Percentiles rank a stretch among this genome's conserved stretches.
Evolutionary conservation across 208 protist genomes (phyloP).

Genomic region (Trypanosoma avium): DNA sequence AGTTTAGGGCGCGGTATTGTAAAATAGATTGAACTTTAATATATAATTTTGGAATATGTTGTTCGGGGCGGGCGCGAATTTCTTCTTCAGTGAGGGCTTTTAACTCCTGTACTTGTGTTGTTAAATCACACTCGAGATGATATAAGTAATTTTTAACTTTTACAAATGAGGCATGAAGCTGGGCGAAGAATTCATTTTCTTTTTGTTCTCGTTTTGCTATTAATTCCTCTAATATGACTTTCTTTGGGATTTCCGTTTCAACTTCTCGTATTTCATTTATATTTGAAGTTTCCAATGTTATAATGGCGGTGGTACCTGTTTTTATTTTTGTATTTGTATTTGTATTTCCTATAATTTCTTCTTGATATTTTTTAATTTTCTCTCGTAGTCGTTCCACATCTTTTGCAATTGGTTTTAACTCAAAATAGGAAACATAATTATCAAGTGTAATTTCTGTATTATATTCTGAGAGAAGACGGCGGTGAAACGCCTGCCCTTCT

Average conservation of each 20-base stretch:
- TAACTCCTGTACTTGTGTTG: conserved; percentile 39
- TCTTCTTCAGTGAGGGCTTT: conserved; percentile 53
- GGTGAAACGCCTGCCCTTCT: conserved; percentile 78
- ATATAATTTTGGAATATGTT: conserved; percentile 72
- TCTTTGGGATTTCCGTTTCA: background rate
- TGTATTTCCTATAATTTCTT: background rate
- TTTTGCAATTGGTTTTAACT: conserved; percentile 79
- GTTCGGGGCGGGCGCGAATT: conserved; percentile 39
- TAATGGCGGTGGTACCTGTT: background rate
- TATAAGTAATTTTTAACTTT: conserved; percentile 61
- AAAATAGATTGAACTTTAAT: conserved; percentile 58
- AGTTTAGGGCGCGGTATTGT: conserved; percentile 73
- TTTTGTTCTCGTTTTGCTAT: conserved; percentile 30
- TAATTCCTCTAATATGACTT: conserved; percentile 23
- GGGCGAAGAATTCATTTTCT: conserved; percentile 64
- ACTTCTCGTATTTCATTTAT: background rate
- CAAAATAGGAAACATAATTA: conserved; percentile 83
- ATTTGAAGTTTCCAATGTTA: background rate
- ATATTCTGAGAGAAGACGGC: conserved; percentile 83
- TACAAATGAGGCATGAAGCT: conserved; percentile 53
- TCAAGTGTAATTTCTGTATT: conserved; percentile 81
- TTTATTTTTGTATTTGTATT: background rate
- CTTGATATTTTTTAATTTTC: conserved; percentile 29
- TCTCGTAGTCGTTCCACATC: conserved; percentile 54
- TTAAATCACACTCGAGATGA: conserved; percentile 46